A percentile compares a stretch with the other conserved stretches of the same genome.
Conservation (phyloP, 768 basidiomycete genomes). For the Tulasnella sp. region DNA sequence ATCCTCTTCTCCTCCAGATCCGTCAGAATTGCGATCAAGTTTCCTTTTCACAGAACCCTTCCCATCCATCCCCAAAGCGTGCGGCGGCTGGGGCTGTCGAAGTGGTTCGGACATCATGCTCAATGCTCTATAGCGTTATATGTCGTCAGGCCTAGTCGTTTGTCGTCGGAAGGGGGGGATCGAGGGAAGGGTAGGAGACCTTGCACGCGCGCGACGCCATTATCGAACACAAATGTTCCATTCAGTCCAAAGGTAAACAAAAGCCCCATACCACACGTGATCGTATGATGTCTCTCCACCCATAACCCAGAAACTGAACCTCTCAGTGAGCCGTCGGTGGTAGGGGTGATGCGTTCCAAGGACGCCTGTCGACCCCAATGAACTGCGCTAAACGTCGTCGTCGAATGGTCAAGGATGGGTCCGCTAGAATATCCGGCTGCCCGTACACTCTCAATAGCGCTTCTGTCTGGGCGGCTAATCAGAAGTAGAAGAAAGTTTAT, state of each 20-base stretch:
- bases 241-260: conserved; percentile 8
- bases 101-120: conserved; percentile 15
- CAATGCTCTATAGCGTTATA: neutral
- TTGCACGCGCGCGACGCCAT: conserved; percentile 4
- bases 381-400: too few relatives aligned
- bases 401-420: too few relatives aligned
- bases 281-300: too few relatives aligned
- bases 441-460: too few relatives aligned
- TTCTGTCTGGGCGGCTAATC: too few relatives aligned
- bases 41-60: conserved; percentile 5
- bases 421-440: too few relatives aligned
- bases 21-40: conserved; percentile 1
- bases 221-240: conserved; percentile 13
- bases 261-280: neutral
- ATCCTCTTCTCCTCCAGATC: neutral
- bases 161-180: conserved; percentile 2
- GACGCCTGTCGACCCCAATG: too few relatives aligned
- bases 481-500: too few relatives aligned
- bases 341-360: too few relatives aligned
- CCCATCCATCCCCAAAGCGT: neutral
- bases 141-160: neutral
- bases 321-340: too few relatives aligned
- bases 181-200: neutral
- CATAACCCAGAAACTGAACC: too few relatives aligned
- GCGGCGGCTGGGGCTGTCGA: neutral